Percentiles rank a stretch among this genome's conserved stretches.
phyloP scores from a whole-genome alignment of 192 early-diverging fungal species.

The Helicostylum pulchrum region DNA sequence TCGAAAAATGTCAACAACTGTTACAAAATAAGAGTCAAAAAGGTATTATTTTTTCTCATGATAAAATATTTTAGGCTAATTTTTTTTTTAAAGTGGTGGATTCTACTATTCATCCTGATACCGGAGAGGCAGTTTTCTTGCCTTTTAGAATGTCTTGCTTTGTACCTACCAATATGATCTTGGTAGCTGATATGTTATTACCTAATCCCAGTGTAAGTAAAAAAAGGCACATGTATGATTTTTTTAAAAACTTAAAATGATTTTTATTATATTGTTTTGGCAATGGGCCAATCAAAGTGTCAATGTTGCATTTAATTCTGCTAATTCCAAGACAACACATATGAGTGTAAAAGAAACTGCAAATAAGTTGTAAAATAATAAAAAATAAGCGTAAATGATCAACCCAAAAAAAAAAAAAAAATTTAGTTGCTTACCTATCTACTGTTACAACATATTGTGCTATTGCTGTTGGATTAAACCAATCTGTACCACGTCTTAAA shows the following conservation, averaged over 20 bases:
- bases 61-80: not conserved
- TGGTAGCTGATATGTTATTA: constrained; percentile 81
- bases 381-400: too few relatives aligned
- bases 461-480: constrained; percentile 69
- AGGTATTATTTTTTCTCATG: constrained; percentile 37
- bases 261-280: constrained; percentile 65
- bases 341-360: constrained; percentile 74
- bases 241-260: not conserved
- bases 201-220: constrained; percentile 68
- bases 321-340: constrained; percentile 74
- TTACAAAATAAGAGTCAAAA: constrained; percentile 55
- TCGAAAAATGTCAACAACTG: constrained; percentile 58
- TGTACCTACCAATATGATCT: constrained; percentile 78
- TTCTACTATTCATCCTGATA: constrained; percentile 79
- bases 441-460: constrained; percentile 76
- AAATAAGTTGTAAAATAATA: too few relatives aligned
- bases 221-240: not conserved
- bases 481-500: constrained; percentile 56
- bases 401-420: not conserved
- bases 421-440: constrained; percentile 64
- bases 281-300: constrained; percentile 82
- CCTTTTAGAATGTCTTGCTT: constrained; percentile 85
- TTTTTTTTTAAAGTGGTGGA: too few relatives aligned
- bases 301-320: constrained; percentile 84
- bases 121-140: constrained; percentile 72